phyloP scores from a whole-genome alignment of 306 rosid species.

The Pachyrhizus erosus region DNA sequence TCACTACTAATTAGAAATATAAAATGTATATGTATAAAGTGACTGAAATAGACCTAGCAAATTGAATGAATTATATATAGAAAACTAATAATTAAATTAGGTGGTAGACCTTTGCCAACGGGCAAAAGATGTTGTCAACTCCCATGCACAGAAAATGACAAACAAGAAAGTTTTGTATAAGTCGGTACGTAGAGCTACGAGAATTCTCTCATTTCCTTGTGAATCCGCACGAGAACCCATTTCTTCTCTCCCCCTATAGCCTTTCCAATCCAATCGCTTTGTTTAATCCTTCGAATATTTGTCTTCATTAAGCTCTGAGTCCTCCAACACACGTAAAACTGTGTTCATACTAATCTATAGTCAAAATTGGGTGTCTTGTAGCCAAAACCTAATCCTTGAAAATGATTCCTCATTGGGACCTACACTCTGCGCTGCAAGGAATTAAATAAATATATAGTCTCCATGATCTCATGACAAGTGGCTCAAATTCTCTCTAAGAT shows the following conservation, averaged over 20 bases:
- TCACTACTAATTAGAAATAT: conserved; percentile 34
- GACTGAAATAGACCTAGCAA: conserved; percentile 35
- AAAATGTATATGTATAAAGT: background rate
- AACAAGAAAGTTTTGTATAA: conserved; percentile 41
- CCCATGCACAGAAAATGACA: conserved; percentile 58
- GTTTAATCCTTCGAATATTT: conserved; percentile 79
- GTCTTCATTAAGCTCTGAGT: conserved; percentile 62
- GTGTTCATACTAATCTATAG: conserved; percentile 54
- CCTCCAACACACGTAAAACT: conserved; percentile 44
- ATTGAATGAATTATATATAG: conserved; percentile 29
- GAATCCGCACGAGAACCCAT: conserved; percentile 56
- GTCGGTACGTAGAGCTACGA: conserved; percentile 45
- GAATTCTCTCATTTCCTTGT: conserved; percentile 59
- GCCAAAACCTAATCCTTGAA: conserved; percentile 60
- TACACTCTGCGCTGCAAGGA: conserved; percentile 42
- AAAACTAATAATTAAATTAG: conserved; percentile 32
- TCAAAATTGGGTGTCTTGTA: conserved; percentile 59
- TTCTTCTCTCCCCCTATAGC: conserved; percentile 41
- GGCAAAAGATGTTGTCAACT: conserved; percentile 62
- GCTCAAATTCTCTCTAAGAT: conserved; percentile 54
- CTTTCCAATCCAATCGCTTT: conserved; percentile 49
- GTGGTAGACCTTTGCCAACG: conserved; percentile 49
- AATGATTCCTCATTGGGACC: conserved; percentile 67
- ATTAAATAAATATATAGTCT: conserved; percentile 12
- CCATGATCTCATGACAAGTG: conserved; percentile 52